Evolutionary conservation across 1,284 basidiomycete genomes (phyloP).

Genomic region (Cutaneotrichosporon sp.): DNA sequence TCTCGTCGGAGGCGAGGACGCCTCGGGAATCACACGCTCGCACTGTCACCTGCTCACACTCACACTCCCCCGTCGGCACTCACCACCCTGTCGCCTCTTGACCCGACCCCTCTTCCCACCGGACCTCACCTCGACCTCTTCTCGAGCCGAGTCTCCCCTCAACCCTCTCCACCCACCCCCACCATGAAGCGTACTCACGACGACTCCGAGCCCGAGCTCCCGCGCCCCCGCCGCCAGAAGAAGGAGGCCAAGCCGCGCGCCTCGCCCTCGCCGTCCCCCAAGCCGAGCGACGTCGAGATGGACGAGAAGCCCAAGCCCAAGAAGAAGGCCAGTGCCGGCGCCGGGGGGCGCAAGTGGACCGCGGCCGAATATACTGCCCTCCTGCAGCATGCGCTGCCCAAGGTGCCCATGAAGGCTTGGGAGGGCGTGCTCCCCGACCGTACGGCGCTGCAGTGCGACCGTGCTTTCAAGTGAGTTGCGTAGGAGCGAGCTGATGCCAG

Average conservation of each 20-base stretch:
- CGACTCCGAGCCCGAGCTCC: background rate
- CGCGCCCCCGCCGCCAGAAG: background rate
- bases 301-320: background rate
- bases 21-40: no score
- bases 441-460: constrained; percentile 8
- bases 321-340: background rate
- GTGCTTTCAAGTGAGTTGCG: constrained; percentile 7
- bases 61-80: no score
- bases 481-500: constrained; percentile 1
- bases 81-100: no score
- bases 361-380: background rate
- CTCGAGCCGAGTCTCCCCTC: background rate
- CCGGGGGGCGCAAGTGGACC: constrained; percentile 8
- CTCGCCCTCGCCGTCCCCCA: background rate
- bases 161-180: no score
- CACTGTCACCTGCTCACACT: no score
- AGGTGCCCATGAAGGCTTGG: constrained; percentile 1
- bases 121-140: no score
- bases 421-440: background rate
- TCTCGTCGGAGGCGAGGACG: background rate
- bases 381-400: background rate
- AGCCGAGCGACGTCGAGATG: background rate
- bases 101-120: no score
- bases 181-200: no score
- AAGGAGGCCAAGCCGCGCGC: background rate